Percentiles rank a stretch among this genome's conserved stretches.
Conservation (phyloP, 176 grass and related monocot species). For the Stipa capillata region DNA sequence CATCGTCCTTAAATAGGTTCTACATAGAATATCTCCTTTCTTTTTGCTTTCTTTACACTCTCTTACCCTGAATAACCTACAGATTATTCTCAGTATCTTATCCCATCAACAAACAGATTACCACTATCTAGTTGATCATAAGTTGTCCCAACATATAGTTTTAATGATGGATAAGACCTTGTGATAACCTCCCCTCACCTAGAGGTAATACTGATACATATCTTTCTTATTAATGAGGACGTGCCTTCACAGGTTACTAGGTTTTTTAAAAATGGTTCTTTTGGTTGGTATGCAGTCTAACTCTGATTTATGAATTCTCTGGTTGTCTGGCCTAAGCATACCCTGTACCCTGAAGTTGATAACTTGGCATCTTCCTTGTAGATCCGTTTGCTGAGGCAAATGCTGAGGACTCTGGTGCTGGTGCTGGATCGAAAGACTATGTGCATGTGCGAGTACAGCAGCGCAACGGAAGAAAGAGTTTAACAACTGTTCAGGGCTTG, state of each 20-base stretch:
- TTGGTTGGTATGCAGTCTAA: background rate
- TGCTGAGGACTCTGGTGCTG: slow-evolving; percentile 42
- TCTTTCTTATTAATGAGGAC: background rate
- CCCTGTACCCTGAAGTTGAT: background rate
- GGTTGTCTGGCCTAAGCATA: background rate
- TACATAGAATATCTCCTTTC: too few relatives aligned
- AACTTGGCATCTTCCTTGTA: background rate
- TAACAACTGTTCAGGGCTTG: slow-evolving; percentile 44
- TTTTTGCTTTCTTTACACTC: background rate
- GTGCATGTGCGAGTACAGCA: slow-evolving; percentile 51
- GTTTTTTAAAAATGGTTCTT: background rate
- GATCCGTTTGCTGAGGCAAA: slow-evolving; percentile 45
- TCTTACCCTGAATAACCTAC: background rate
- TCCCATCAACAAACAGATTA: background rate
- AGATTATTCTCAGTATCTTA: background rate
- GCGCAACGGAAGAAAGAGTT: slow-evolving; percentile 54
- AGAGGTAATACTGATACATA: background rate
- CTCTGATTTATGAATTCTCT: background rate
- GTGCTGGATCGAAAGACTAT: slow-evolving; percentile 45
- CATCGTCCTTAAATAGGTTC: background rate
- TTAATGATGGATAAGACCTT: too few relatives aligned
- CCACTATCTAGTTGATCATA: background rate
- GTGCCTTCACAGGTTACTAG: background rate
- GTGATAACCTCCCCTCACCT: background rate
- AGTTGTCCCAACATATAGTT: background rate